These are phyloP conservation scores for Pharnaceum exiguum DNA, from an alignment of 148 eudicot genomes.

Conservation along the genomic window DNA sequence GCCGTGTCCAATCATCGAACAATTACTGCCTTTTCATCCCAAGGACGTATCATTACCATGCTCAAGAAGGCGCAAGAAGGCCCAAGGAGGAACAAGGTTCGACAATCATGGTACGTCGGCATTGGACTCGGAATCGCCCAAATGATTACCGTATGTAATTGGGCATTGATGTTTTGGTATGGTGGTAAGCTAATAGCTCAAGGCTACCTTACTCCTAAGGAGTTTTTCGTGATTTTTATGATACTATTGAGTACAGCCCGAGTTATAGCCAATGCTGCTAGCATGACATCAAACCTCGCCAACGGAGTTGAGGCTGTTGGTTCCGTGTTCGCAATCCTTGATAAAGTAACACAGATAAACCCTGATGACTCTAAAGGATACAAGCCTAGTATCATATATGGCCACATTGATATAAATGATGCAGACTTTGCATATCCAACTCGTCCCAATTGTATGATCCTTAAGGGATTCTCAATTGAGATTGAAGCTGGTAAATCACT, in stretches of 20 bases:
- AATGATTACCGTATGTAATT: conserved; percentile 17
- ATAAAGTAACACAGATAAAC: background rate
- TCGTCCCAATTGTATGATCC: conserved; percentile 36
- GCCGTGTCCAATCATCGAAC: conserved; percentile 59
- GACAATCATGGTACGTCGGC: conserved; percentile 58
- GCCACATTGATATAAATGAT: conserved; percentile 17
- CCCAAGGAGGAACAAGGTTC: conserved; percentile 37
- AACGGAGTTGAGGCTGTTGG: conserved; percentile 8
- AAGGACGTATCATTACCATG: conserved; percentile 44
- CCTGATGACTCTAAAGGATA: conserved; percentile 3
- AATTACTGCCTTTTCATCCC: conserved; percentile 53
- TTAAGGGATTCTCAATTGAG: conserved; percentile 37
- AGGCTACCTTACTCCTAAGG: conserved; percentile 23
- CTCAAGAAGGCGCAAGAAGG: conserved; percentile 47
- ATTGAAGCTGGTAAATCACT: conserved; percentile 58
- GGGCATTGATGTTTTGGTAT: conserved; percentile 39
- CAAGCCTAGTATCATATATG: conserved; percentile 1
- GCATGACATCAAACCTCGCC: conserved; percentile 14
- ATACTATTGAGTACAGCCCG: conserved; percentile 36
- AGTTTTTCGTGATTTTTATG: conserved; percentile 36
- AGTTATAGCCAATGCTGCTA: conserved; percentile 27
- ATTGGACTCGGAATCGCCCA: conserved; percentile 26
- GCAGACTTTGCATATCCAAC: conserved; percentile 53
- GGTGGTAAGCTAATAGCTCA: conserved; percentile 35
- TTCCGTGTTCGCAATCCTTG: conserved; percentile 10